Percentiles rank a stretch among this genome's conserved stretches.
These are phyloP conservation scores for Fusarium tanahbumbuense DNA, from an alignment of 2,329 filamentous ascomycete genomes.

Conservation along the genomic window DNA sequence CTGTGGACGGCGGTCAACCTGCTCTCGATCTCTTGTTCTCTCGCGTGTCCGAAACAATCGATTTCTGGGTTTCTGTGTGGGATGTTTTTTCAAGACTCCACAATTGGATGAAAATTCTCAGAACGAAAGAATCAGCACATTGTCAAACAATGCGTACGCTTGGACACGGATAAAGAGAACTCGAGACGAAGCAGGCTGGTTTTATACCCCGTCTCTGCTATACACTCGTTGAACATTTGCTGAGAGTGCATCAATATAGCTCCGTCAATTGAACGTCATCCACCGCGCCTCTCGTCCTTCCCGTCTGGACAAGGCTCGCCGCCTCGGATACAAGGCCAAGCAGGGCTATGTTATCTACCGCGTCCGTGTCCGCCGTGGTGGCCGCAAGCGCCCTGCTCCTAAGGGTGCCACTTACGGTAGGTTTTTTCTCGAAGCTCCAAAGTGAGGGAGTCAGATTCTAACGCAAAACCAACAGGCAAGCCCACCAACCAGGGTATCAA, in stretches of 20 bases:
- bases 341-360: conserved; percentile 99
- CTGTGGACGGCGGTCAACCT: conserved; percentile 51
- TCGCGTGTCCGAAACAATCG: conserved; percentile 19
- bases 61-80: conserved; percentile 10
- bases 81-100: conserved; percentile 22
- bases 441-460: conserved; percentile 24
- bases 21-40: conserved; percentile 37
- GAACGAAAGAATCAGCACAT: not conserved
- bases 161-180: conserved; percentile 12
- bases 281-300: conserved; percentile 98
- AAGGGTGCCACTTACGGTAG: conserved; percentile 99
- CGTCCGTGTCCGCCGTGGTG: conserved; percentile 96
- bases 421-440: conserved; percentile 50
- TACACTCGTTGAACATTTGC: conserved; percentile 99
- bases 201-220: conserved; percentile 67
- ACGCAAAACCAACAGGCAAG: conserved; percentile 76
- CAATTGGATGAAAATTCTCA: conserved; percentile 35
- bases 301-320: conserved; percentile 99
- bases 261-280: conserved; percentile 99
- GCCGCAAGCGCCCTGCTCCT: conserved; percentile 94
- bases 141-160: not conserved
- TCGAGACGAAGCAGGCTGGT: conserved; percentile 22
- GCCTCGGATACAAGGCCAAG: conserved; percentile 99
- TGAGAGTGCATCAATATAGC: conserved; percentile 99
- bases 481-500: conserved; percentile 99